Evolutionary conservation across 1,284 basidiomycete species (phyloP), one percentile per base, ranked within the genome.

Genomic region (Athelia sp.): DNA sequence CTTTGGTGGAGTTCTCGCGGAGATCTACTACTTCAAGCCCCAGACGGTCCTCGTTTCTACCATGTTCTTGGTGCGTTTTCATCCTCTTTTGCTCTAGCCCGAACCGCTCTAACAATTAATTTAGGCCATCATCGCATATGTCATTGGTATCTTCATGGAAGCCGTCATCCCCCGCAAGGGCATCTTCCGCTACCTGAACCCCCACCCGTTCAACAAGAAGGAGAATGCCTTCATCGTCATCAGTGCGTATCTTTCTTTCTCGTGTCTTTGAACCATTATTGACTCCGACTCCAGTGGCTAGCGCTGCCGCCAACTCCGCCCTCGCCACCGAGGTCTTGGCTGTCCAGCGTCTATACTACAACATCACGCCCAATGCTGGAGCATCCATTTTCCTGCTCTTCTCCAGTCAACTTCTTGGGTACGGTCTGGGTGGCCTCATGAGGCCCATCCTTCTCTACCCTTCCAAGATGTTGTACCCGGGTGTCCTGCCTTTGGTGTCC

Each of bases 21-120:
- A 82, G 45, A 82, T 83, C 24, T 82, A 81, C 56, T 84, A 81
- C 49, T 84, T 84, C 63, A 82, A 82, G 69, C 79, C 79, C 69
- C 77, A 79, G 74, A 73, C 69, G 48, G 76, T 69, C 60, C 67
- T 59, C 55, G 81, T 71, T 49, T 85, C 69, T 1, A 66, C 65
- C 44, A 70, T 68, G 57, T 79, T 87, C 56, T 72, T 87, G 36
- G 80, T 29, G 26, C 26, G 26, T 29, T 29, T 29, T 13, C 26
- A 4, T 29, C 26, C n/a, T n/a, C n/a, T n/a, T 29, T 29, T 29
- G 26, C 26, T 13, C 13, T 29, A 29, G 4, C 26, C 26, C 4
- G 13, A 29, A 29, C 6, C 26, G 13, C 13, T 4, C 26, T 29
- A 13, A 29, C 13, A 29, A 13, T 29, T 29, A 4, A 13, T 29